Conservation (phyloP, 2,329 filamentous ascomycete species). For the Podosphaera fusca region DNA sequence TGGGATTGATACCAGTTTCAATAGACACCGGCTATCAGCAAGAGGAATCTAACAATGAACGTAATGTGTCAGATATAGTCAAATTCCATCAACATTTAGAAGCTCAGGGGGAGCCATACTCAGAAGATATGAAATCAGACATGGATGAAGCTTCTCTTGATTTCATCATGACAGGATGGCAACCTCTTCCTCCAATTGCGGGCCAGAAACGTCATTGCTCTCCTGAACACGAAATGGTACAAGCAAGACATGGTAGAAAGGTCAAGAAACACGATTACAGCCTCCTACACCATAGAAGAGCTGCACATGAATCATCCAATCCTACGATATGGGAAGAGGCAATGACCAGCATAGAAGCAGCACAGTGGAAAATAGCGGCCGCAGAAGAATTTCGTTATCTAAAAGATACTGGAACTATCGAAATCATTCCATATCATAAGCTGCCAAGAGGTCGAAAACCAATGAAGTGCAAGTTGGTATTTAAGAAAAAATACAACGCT, state of each 20-base stretch:
- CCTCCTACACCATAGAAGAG: neutral
- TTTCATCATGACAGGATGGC: neutral
- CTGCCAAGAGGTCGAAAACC: too few species aligned
- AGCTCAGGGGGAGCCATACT: neutral
- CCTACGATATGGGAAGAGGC: neutral
- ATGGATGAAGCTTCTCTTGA: neutral
- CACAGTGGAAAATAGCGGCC: neutral
- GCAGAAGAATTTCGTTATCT: too few species aligned
- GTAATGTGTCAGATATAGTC: neutral
- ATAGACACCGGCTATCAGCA: neutral
- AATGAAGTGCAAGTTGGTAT: too few species aligned
- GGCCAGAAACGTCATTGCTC: neutral
- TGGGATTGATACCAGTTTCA: neutral
- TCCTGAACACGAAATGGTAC: neutral
- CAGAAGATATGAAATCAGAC: neutral
- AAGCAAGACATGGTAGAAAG: neutral
- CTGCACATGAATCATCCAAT: neutral
- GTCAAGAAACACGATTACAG: neutral
- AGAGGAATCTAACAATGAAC: neutral
- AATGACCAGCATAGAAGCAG: neutral
- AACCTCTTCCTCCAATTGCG: neutral
- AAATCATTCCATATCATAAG: too few species aligned
- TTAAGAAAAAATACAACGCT: too few species aligned
- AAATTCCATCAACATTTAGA: neutral
- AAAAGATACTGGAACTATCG: too few species aligned